Base-by-base conservation (phyloP, 1,284 basidiomycete species). In the Boletus semigastroideus region DNA sequence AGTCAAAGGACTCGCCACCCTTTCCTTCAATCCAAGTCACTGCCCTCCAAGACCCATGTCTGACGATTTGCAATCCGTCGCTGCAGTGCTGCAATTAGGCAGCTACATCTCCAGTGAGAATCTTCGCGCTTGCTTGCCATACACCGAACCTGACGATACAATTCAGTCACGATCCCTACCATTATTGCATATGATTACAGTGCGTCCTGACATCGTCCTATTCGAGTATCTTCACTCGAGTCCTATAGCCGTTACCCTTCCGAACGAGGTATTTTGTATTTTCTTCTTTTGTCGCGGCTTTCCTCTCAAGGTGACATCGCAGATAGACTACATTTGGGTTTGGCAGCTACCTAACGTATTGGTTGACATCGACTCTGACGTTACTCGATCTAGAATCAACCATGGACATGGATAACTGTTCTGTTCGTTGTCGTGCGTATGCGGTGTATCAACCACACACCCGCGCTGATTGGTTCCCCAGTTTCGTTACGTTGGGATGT, bases 251-350 rank as follows among this genome's bases (percentile, higher is more conserved):
- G 31, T 51, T 13, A 47, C 45, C 3, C 30, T 47, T 19, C 13
- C 40, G 7, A 37, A 14, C 38, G 50, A 52, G 41, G 50, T 48
- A 31, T 33, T n/a, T 25, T 19, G 19, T n/a, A n/a, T 20, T 39
- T 38, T 20, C n/a, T 9, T 8, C 6, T 30, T 49, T 22, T 25
- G 4, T 2, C 5, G 8, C 6, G 7, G n/a, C n/a, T 9, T 25
- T n/a, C 17, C 9, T 27, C 25, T 48, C 8, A 42, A 31, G 33
- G 16, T 31, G n/a, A n/a, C 25, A 4, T 7, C 13, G 12, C 36
- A 52, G 50, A 48, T 52, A 12, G 9, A 38, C 11, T 52, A 52
- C 20, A 36, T 52, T 33, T 48, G 50, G 45, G 50, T 48, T 39
- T 20, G 36, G 4, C 39, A 3, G 3, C 36, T 2, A 5, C 8